A percentile compares a stretch with the other conserved stretches of the same genome.
Evolutionary conservation across 2,329 filamentous ascomycete species (phyloP).

Genomic region (Fusarium nygamai): DNA sequence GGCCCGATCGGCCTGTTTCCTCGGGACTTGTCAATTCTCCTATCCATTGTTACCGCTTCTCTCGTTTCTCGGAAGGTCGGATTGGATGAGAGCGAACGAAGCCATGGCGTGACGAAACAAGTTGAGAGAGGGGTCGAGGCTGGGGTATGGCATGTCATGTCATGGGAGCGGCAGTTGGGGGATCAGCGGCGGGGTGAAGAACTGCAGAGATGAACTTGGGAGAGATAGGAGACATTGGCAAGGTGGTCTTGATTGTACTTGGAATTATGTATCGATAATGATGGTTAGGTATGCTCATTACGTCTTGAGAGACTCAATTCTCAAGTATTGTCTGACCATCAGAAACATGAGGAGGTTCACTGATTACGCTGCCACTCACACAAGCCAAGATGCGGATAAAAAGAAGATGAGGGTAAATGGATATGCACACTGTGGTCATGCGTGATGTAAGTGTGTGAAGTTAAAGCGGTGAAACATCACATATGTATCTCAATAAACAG

Average conservation of each 20-base stretch:
- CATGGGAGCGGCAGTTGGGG: conserved; percentile 12
- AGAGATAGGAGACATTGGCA: not conserved
- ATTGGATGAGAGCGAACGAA: not conserved
- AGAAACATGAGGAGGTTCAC: not conserved
- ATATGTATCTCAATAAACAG: not conserved
- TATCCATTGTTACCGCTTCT: not conserved
- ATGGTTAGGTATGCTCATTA: not conserved
- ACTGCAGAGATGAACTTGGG: not conserved
- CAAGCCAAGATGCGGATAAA: not conserved
- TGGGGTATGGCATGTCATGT: conserved; percentile 12
- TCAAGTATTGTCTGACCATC: not conserved
- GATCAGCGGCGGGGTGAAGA: conserved; percentile 14
- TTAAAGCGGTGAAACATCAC: not conserved
- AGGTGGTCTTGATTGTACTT: not conserved
- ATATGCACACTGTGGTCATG: conserved; percentile 11
- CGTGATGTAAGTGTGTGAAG: not conserved
- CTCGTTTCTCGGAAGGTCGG: not conserved
- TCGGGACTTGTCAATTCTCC: not conserved
- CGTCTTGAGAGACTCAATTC: not conserved
- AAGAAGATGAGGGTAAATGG: not conserved
- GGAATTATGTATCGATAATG: not conserved
- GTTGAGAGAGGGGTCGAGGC: not conserved
- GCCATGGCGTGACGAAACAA: conserved; percentile 5
- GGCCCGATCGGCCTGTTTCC: not conserved
- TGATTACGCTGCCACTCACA: not conserved